Base-by-base conservation (phyloP, 116 monocot species). In the Dioscorea cayenensis region DNA sequence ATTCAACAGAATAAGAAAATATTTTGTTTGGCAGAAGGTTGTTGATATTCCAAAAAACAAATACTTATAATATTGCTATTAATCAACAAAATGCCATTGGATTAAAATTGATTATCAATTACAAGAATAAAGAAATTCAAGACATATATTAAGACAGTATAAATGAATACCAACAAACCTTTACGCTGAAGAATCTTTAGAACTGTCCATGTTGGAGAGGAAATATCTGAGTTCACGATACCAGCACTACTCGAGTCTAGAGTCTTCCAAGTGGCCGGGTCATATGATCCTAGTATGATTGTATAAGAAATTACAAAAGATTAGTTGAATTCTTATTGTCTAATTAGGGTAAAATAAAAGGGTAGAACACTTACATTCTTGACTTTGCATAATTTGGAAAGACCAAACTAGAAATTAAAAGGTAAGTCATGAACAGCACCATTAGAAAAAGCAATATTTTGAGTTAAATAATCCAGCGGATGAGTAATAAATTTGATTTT, bases 211-310 rank as follows among this genome's bases (percentile, higher is more conserved):
- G 80, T 65, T 68, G 78, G 58, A 50, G 58, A 36, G 64, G 79
- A 77, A 72, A 92, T 80, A 3, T 73, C 73, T 49, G 76, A 66
- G 22, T 27, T 76, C 8, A 27, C 62, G 63, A 92, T 86, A 14
- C 92, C 89, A 65, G 75, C 75, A 66, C 19, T 63, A 72, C 82
- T 78, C 3, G 89, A 86, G 68, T 92, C 72, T 21, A 89, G 64
- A 23, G 50, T 76, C 78, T 78, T 89, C 84, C 89, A 80, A 64
- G 28, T 68, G 43, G 80, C 89, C 43, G 73, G 55, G 72, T 86
- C 55, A 50, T 65, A 76, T 20, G 21, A 69, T 61, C 74, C 80
- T 78, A 62, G 55, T 16, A 18, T 55, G n/a, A 55, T 9, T 43
- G 43, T 43, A 43, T 1, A 43, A 43, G 43, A 43, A 43, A 9